Conservation (phyloP, 257 asterid genomes). For the Coffea eugenioides region DNA sequence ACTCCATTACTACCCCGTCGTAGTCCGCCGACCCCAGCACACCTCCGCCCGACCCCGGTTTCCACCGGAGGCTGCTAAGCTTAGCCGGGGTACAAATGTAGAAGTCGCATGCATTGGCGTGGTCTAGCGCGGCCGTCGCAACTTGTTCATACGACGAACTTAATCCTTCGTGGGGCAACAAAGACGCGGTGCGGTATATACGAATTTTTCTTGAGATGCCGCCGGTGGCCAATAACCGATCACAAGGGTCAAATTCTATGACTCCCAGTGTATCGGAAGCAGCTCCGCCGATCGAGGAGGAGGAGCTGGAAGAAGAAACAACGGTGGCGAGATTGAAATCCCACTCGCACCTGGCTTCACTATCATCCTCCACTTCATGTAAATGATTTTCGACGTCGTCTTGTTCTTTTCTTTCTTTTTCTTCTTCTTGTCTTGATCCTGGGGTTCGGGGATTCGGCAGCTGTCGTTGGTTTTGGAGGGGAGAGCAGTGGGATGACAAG, state of each 20-base stretch:
- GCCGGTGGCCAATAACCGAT: conserved; percentile 62
- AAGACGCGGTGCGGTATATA: conserved; percentile 41
- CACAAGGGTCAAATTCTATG: conserved; percentile 61
- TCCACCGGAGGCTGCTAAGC: conserved; percentile 83
- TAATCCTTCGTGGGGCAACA: conserved; percentile 11
- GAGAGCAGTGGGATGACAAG: conserved; percentile 31
- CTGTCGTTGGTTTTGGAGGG: conserved; percentile 5
- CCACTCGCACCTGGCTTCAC: conserved; percentile 61
- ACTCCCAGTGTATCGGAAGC: conserved; percentile 76
- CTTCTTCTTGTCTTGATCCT: conserved; percentile 17
- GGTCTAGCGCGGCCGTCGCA: conserved; percentile 33
- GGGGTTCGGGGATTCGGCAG: conserved; percentile 7
- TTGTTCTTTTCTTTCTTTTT: conserved; percentile 9
- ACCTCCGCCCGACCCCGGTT: conserved; percentile 63
- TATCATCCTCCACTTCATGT: conserved; percentile 14
- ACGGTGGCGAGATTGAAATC: conserved; percentile 67
- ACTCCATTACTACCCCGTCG: conserved; percentile 85
- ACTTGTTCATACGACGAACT: background rate
- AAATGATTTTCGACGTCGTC: background rate
- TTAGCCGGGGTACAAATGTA: conserved; percentile 81
- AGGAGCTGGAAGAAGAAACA: conserved; percentile 46
- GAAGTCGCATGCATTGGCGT: conserved; percentile 59
- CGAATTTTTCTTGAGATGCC: conserved; percentile 82
- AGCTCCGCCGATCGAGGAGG: conserved; percentile 7
- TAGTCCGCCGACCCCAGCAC: conserved; percentile 83